Evolutionary conservation across 257 asterid species (phyloP), one percentile per base, ranked within the genome.

Genomic region (Orobanche coerulescens): DNA sequence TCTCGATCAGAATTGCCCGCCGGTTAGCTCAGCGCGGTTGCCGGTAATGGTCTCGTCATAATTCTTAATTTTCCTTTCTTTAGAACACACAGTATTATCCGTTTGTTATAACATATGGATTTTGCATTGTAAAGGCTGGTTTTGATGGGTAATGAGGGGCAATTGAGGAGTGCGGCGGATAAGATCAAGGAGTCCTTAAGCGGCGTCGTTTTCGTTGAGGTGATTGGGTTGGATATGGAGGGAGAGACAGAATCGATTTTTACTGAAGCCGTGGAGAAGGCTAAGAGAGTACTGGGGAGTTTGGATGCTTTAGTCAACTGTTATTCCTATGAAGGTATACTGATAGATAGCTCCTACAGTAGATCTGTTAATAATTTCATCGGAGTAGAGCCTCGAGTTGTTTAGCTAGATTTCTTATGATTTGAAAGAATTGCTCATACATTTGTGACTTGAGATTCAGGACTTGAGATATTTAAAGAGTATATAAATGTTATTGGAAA

Each of bases 261-360:
- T 65, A 70, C 55, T 34, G 86, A 70, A 26, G 96, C 96, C 16
- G 98, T 83, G 46, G 84, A 53, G 58, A 84, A 75, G 76, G 92
- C 95, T 0, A 75, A 68, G 73, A 28, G 42, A 36, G 58, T 80
- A 34, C 67, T 85, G 48, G 98, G 92, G 16, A 62, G 52, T 23
- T 66, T 91, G 62, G 96, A 91, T 75, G 90, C 97, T 66, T 82
- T 85, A 1, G 90, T 87, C 64, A 84, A 83, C 36, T 85, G 95
- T 57, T 87, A 79, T 79, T 75, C 90, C 6, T 85, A 88, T 24
- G 98, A 91, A 85, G 96, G 97, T 90, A 47, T 33, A 28, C 23
- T 20, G 4, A 4, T 48, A 2, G 4, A 26, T 44, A 19, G 3
- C 63, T 14, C 23, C 22, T 36, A 0, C 28, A 22, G 8, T 42